Evolutionary conservation across 345 rosid species (phyloP), one percentile per base, ranked within the genome.

Genomic region (Punica granatum): DNA sequence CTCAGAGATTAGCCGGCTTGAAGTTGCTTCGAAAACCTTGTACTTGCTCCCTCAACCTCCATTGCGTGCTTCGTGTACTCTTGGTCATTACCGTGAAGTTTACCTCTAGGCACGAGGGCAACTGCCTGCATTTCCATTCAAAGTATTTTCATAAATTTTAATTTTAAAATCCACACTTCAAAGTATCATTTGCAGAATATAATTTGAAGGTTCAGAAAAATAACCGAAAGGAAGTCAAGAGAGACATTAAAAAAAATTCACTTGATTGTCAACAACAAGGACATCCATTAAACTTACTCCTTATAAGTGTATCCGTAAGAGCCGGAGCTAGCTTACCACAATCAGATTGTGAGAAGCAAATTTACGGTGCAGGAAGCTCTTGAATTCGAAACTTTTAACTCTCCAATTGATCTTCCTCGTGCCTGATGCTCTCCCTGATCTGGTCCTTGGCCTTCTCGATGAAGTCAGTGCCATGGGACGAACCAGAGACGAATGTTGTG

Each of bases 401-500:
- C 53, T 65, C 76, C 31, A 59, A 68, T 0, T 30, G 71, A 1
- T 21, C 36, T 26, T 69, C 65, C 18, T 60, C 63, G 31, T 33
- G 34, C 66, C 42, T 85, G 6, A 87, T 85, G 85, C 98, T 92
- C 72, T 92, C 92, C 43, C 98, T 96, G 19, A 92, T 90, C 73
- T 92, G 97, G 79, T 92, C 98, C 54, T 90, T 87, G 66, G 98
- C 85, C 73, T 88, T 89, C 60, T 90, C 97, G 4, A 92, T 90
- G 44, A 92, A 88, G 10, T 97, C 98, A 12, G 96, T 97, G 41
- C 98, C 90, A 36, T 92, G 97, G 74, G 95, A 92, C 48, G 98
- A 90, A 70, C 90, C 98, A 21, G 98, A 88, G 42, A 92, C 90
- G 59, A 92, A 71, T 33, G 97, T 90, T 56, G 90, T 65, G 62